Conservation (phyloP, 176 grass and related monocot species). For the Raddia guianensis region DNA sequence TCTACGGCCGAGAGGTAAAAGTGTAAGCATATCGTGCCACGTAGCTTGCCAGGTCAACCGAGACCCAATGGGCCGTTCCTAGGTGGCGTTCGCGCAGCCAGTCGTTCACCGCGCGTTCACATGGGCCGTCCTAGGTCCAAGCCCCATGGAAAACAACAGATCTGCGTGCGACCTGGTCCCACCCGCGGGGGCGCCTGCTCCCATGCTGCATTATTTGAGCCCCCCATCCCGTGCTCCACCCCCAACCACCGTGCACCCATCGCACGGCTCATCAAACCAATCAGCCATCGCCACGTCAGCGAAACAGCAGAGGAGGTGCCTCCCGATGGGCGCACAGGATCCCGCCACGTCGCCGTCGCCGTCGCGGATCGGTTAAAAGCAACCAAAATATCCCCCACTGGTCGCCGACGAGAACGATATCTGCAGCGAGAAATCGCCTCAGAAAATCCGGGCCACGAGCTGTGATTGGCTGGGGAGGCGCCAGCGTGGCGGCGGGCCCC, state of each 20-base stretch:
- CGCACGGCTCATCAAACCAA: background rate
- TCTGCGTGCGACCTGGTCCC: constrained; percentile 19
- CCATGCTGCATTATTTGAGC: constrained; percentile 61
- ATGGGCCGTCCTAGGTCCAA: constrained; percentile 34
- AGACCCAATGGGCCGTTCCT: constrained; percentile 30
- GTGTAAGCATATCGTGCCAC: background rate
- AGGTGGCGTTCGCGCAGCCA: constrained; percentile 42
- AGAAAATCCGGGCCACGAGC: constrained; percentile 60
- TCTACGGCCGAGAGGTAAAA: background rate
- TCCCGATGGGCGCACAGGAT: background rate
- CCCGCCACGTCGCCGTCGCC: constrained; percentile 16
- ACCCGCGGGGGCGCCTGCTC: background rate
- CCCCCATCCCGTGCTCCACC: constrained; percentile 3
- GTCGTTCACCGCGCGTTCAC: constrained; percentile 48
- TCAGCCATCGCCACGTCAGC: background rate
- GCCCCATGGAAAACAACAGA: constrained; percentile 48
- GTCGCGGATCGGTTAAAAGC: background rate
- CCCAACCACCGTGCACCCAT: background rate
- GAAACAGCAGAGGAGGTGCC: rapidly evolving
- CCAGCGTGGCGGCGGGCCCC: constrained; percentile 29
- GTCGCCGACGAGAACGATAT: constrained; percentile 10
- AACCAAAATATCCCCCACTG: constrained; percentile 29
- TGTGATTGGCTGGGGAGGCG: constrained; percentile 55
- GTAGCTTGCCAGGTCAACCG: constrained; percentile 19
- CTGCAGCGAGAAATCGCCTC: constrained; percentile 27